Evolutionary conservation across 108 stramenopile species (phyloP), one percentile per base, ranked within the genome.

Genomic region (Cyclotella kingstonii): DNA sequence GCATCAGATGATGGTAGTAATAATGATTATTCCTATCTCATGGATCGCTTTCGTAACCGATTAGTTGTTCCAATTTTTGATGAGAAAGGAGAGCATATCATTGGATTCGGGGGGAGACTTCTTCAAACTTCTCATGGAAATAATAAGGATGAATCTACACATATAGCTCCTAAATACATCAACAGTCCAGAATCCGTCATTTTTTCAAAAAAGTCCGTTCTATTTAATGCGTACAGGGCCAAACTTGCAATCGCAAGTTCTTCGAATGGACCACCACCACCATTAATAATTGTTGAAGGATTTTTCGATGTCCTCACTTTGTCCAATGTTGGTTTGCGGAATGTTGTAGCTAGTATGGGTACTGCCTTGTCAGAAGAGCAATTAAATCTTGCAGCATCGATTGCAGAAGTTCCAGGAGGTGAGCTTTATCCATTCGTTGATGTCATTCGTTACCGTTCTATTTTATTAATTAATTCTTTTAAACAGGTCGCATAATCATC

Each of bases 231-330:
- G 31, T 73, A 90, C 45, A 70, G 71, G 38, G 93, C 94, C 6
- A 64, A 50, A 34, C 33, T 42, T 44, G 72, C 76, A 18, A 70
- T 84, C 6, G 73, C 62, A 58, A 56, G 71, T 5, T 26, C 38
- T n/a, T 34, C 36, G 1, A 56, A 33, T 0, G 43, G 23, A 28
- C 19, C 51, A 33, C 8, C 17, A 5, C 12, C 39, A 41, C 41
- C 82, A 9, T 49, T 89, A 7, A 55, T 95, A 15, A 63, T 97
- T 38, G 96, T 97, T 21, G 96, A 97, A 78, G 96, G 96, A 15
- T 97, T 95, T 60, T 87, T 97, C 68, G 96, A 97, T 83, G 93
- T 81, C 21, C 89, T 97, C 46, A 70, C 90, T 10, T 63, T 97
- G 34, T 81, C 85, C 68, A 85, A 86, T 29, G 86, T 68, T 29